These are phyloP conservation scores for Biscogniauxia sp. DNA, from an alignment of 2,329 filamentous ascomycete genomes.

Conservation along the genomic window DNA sequence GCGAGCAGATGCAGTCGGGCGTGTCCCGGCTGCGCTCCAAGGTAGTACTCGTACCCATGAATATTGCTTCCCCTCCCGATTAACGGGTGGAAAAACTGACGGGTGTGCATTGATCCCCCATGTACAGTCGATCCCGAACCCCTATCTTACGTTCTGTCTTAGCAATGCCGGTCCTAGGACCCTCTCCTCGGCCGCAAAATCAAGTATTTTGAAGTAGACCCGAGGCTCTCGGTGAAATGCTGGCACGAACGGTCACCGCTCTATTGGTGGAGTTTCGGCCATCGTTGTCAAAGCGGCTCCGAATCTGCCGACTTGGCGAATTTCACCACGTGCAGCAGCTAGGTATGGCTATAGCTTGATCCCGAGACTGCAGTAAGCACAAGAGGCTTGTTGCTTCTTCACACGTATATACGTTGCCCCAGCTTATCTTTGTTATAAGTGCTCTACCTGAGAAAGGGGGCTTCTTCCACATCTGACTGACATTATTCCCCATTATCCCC, in stretches of 20 bases:
- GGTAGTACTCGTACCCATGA: background rate
- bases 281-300: background rate
- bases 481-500: too few species aligned
- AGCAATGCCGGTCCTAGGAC: background rate
- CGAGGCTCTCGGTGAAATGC: background rate
- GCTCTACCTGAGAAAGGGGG: too few species aligned
- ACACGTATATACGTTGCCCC: too few species aligned
- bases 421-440: too few species aligned
- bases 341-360: background rate
- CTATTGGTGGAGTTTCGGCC: background rate
- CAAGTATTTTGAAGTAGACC: background rate
- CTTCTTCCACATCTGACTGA: too few species aligned
- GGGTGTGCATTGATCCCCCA: background rate
- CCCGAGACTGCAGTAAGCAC: background rate
- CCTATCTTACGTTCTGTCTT: background rate
- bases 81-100: slow-evolving; percentile 1
- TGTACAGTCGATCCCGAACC: background rate
- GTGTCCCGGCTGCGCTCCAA: too few species aligned
- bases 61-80: background rate
- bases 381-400: too few species aligned
- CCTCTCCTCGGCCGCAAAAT: background rate
- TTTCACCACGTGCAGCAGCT: background rate
- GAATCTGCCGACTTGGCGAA: background rate
- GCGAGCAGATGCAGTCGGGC: background rate
- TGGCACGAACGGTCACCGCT: background rate